A percentile compares a stretch with the other conserved stretches of the same genome.
Conservation (phyloP, 768 basidiomycete genomes). For the Pulveroboletus ravenelii region DNA sequence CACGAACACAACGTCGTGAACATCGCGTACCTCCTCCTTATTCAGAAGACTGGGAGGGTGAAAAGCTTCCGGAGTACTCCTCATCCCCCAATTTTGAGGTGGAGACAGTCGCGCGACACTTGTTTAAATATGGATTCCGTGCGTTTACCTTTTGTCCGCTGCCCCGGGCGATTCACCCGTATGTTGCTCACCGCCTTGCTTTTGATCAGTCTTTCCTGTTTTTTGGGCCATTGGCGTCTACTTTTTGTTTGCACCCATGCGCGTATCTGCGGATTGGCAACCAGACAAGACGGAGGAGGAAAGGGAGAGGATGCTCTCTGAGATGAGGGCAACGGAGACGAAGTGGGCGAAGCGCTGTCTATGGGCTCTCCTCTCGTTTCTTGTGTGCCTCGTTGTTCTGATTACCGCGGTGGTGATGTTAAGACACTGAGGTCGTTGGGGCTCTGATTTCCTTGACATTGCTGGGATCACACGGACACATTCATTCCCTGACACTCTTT, state of each 20-base stretch:
- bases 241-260: slow-evolving; percentile 52
- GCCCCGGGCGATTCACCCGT: background rate
- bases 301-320: slow-evolving; percentile 40
- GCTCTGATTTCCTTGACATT: background rate
- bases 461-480: background rate
- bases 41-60: slow-evolving; percentile 36
- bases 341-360: slow-evolving; percentile 58
- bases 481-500: background rate
- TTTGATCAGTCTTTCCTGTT: slow-evolving; percentile 48
- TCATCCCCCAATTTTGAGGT: slow-evolving; percentile 39
- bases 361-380: slow-evolving; percentile 46
- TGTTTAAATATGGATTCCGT: slow-evolving; percentile 65
- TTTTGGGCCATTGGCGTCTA: slow-evolving; percentile 59
- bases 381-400: slow-evolving; percentile 33
- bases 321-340: slow-evolving; percentile 45
- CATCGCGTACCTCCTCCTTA: slow-evolving; percentile 39
- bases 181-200: background rate
- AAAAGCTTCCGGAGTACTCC: slow-evolving; percentile 25
- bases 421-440: slow-evolving; percentile 18
- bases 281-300: slow-evolving; percentile 52
- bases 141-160: slow-evolving; percentile 15
- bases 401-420: slow-evolving; percentile 21
- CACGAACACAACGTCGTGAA: slow-evolving; percentile 20
- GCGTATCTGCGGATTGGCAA: slow-evolving; percentile 48
- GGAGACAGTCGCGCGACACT: slow-evolving; percentile 51